These are phyloP conservation scores for Boletus subcaerulescens DNA, from an alignment of 768 basidiomycete genomes.

Conservation along the genomic window DNA sequence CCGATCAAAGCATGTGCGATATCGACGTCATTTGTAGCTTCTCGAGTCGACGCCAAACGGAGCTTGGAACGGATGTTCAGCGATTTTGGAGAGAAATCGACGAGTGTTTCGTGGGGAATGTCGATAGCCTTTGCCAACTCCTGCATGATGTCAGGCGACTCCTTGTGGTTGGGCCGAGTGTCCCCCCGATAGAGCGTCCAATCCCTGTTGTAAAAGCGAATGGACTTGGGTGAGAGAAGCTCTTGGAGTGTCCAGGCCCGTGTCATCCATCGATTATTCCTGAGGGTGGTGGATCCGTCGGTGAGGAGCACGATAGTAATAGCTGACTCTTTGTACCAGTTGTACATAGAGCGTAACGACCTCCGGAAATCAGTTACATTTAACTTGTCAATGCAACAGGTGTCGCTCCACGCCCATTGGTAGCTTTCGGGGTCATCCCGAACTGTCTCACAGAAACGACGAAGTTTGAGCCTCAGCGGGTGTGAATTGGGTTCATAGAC, in stretches of 20 bases:
- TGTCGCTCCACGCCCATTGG: constrained; percentile 2
- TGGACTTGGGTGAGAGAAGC: not conserved
- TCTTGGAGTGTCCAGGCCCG: constrained; percentile 5
- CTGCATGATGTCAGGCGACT: not conserved
- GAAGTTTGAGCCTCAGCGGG: not conserved
- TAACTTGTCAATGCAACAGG: not conserved
- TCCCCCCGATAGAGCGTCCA: not conserved
- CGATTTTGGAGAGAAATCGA: not conserved
- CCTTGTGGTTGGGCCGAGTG: not conserved
- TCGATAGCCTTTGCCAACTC: not conserved
- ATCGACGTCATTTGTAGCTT: not conserved
- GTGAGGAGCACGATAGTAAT: not conserved
- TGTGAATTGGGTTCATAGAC: not conserved
- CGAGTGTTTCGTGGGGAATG: not conserved
- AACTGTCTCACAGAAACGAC: not conserved
- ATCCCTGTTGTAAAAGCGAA: not conserved
- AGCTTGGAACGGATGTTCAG: not conserved
- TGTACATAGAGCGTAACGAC: constrained; percentile 6
- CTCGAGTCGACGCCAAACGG: not conserved
- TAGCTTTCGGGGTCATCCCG: not conserved
- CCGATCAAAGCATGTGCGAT: not conserved
- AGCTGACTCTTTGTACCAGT: constrained; percentile 1
- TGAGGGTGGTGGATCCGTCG: not conserved
- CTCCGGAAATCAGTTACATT: not conserved
- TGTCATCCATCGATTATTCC: not conserved